Percentiles rank a stretch among this genome's conserved stretches.
phyloP scores from a whole-genome alignment of 2,329 filamentous ascomycete species.

The Xylariaceae sp. region DNA sequence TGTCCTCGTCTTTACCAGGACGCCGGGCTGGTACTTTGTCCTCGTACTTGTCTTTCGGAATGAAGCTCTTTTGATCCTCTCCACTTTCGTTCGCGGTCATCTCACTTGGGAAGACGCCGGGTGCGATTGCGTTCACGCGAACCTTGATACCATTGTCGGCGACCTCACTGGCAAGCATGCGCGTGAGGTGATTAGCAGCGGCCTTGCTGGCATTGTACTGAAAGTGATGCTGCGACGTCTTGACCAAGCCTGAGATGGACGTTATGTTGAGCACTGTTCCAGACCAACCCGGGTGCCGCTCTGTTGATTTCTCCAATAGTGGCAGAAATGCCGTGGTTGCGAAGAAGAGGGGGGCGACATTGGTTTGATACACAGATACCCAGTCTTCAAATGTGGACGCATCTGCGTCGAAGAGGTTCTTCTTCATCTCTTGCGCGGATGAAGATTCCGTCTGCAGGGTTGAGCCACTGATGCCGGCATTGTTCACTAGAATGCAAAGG shows the following conservation, averaged over 20 bases:
- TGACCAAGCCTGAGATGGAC: slow-evolving; percentile 64
- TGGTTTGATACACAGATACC: slow-evolving; percentile 70
- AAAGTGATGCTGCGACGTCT: slow-evolving; percentile 63
- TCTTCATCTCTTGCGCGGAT: slow-evolving; percentile 49
- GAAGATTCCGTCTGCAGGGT: slow-evolving; percentile 54
- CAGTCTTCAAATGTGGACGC: slow-evolving; percentile 62
- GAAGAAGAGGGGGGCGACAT: slow-evolving; percentile 69
- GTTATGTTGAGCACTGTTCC: slow-evolving; percentile 66
- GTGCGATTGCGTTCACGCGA: slow-evolving; percentile 71
- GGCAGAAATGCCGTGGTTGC: slow-evolving; percentile 62
- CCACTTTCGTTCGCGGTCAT: slow-evolving; percentile 59
- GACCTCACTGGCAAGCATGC: slow-evolving; percentile 63
- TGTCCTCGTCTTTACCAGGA: slow-evolving; percentile 68
- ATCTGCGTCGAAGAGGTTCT: slow-evolving; percentile 67
- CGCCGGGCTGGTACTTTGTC: slow-evolving; percentile 62
- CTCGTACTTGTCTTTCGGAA: slow-evolving; percentile 55
- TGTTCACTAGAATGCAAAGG: slow-evolving; percentile 67
- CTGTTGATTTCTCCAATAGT: slow-evolving; percentile 53
- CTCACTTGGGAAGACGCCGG: slow-evolving; percentile 69
- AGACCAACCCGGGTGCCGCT: slow-evolving; percentile 46
- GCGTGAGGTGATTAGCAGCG: slow-evolving; percentile 61
- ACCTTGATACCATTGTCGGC: slow-evolving; percentile 57
- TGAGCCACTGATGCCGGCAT: slow-evolving; percentile 60
- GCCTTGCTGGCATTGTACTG: slow-evolving; percentile 64
- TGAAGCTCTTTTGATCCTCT: slow-evolving; percentile 55